Conservation (phyloP, 2,329 filamentous ascomycete genomes). For the Fusarium sp. region DNA sequence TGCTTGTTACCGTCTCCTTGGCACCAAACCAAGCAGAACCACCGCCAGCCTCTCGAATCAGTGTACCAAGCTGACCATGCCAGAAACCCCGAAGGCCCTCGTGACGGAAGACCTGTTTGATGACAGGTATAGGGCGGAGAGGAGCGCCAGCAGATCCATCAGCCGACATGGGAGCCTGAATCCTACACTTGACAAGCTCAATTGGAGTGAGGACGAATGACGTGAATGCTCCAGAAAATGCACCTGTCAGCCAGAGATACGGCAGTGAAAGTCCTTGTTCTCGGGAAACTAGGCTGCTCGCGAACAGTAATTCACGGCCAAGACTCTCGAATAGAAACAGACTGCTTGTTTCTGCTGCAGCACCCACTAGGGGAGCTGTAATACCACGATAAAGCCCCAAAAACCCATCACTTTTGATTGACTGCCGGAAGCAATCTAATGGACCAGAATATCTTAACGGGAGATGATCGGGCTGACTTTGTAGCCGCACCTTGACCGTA, state of each 20-base stretch:
- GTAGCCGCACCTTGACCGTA: slow-evolving; percentile 95
- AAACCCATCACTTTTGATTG: slow-evolving; percentile 82
- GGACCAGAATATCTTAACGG: slow-evolving; percentile 87
- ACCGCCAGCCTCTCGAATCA: slow-evolving; percentile 93
- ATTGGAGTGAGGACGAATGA: slow-evolving; percentile 93
- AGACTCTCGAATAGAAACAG: slow-evolving; percentile 92
- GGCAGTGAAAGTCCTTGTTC: slow-evolving; percentile 76
- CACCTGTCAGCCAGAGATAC: slow-evolving; percentile 82
- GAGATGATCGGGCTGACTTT: slow-evolving; percentile 90
- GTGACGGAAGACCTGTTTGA: slow-evolving; percentile 82
- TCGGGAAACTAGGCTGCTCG: slow-evolving; percentile 59
- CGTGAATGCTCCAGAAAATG: slow-evolving; percentile 87
- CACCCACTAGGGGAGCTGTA: slow-evolving; percentile 88
- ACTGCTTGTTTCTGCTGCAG: slow-evolving; percentile 90
- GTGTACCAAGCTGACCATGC: slow-evolving; percentile 92
- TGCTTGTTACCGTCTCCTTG: slow-evolving; percentile 81
- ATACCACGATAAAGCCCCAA: slow-evolving; percentile 90
- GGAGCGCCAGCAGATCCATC: slow-evolving; percentile 58
- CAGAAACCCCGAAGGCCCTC: slow-evolving; percentile 90
- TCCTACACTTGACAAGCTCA: slow-evolving; percentile 98
- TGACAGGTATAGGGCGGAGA: slow-evolving; percentile 75
- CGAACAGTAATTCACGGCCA: slow-evolving; percentile 74
- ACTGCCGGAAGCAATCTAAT: slow-evolving; percentile 92
- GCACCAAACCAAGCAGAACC: slow-evolving; percentile 95
- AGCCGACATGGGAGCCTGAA: slow-evolving; percentile 77